These are phyloP conservation scores for Achlya hypogyna DNA, from an alignment of 352 stramenopile genomes.

Conservation along the genomic window DNA sequence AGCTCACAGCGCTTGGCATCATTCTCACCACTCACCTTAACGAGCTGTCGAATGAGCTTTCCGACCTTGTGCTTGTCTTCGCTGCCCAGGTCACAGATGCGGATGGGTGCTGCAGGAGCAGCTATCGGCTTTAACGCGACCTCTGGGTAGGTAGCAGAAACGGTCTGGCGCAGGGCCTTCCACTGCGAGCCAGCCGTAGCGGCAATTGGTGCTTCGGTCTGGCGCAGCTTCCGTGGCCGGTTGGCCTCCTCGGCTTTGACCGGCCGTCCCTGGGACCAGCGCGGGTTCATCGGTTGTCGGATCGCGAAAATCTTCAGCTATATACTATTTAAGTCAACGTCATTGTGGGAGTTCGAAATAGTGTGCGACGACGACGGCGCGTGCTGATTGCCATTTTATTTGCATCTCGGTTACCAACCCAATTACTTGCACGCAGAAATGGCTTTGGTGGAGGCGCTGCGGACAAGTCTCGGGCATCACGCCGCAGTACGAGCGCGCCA, in stretches of 20 bases:
- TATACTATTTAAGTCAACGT: no score
- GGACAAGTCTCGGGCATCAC: no score
- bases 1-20: slow-evolving; percentile 1
- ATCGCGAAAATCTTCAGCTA: slow-evolving; percentile 5
- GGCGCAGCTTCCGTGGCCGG: background rate
- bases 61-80: slow-evolving; percentile 73
- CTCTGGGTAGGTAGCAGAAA: slow-evolving; percentile 45
- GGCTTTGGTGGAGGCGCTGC: no score
- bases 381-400: no score
- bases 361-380: no score
- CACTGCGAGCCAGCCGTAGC: slow-evolving; percentile 32
- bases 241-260: background rate
- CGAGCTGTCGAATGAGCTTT: slow-evolving; percentile 62
- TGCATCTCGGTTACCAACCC: no score
- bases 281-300: background rate
- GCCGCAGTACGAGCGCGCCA: no score
- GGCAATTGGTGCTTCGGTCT: background rate
- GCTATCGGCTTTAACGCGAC: slow-evolving; percentile 20
- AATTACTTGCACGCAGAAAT: no score
- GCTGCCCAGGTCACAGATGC: slow-evolving; percentile 59
- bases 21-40: slow-evolving; percentile 36
- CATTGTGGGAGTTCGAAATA: background rate
- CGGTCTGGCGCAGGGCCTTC: slow-evolving; percentile 56
- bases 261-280: background rate
- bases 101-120: slow-evolving; percentile 25